phyloP scores from a whole-genome alignment of 306 rosid species.

The Glycyrrhiza uralensis region DNA sequence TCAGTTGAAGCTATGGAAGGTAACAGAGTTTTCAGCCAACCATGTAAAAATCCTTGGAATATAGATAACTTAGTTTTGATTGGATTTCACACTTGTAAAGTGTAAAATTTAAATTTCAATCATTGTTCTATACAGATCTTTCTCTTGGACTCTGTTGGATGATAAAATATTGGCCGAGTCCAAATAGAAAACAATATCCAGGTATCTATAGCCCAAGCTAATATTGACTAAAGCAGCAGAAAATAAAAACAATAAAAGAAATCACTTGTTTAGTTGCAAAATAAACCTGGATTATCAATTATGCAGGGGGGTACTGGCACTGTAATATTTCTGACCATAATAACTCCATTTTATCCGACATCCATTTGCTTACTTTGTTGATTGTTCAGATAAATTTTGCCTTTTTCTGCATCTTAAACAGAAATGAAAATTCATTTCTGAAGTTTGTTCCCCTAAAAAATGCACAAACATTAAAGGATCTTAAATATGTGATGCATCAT shows the following conservation, averaged over 20 bases:
- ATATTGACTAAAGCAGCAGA: background rate
- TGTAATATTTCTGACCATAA: too few relatives aligned
- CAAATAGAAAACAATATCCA: background rate
- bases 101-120: background rate
- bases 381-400: too few relatives aligned
- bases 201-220: background rate
- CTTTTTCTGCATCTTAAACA: background rate
- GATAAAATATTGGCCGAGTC: background rate
- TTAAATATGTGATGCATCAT: too few relatives aligned
- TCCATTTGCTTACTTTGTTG: background rate
- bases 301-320: too few relatives aligned
- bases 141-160: background rate
- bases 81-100: background rate
- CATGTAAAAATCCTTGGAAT: background rate
- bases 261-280: background rate
- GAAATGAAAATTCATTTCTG: background rate
- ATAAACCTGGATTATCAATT: background rate
- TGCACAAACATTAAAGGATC: too few relatives aligned
- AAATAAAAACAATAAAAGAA: background rate
- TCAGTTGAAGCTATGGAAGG: background rate
- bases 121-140: background rate
- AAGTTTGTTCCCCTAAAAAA: background rate
- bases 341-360: too few relatives aligned
- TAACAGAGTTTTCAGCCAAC: background rate
- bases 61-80: background rate